Evolutionary conservation across 2,329 filamentous ascomycete species (phyloP).

Genomic region (Alternaria sp.): DNA sequence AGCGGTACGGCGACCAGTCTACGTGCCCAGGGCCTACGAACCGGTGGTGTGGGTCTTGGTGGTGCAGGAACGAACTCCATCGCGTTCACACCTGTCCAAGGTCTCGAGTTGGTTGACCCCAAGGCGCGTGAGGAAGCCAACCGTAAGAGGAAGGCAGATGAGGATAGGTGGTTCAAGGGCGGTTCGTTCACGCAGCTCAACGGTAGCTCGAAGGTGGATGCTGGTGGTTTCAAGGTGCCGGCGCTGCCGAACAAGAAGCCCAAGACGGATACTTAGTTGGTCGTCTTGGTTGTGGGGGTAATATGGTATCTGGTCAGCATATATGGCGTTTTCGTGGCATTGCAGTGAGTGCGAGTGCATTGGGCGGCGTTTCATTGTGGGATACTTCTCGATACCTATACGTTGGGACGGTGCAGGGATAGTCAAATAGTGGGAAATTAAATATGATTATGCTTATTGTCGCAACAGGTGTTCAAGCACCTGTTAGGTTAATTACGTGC

Average conservation of each 20-base stretch:
- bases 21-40: conserved; percentile 77
- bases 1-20: conserved; percentile 71
- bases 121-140: conserved; percentile 87
- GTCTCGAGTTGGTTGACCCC: conserved; percentile 92
- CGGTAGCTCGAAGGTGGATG: conserved; percentile 54
- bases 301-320: background rate
- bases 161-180: conserved; percentile 95
- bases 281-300: background rate
- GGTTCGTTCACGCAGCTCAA: conserved; percentile 94
- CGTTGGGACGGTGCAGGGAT: background rate
- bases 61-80: conserved; percentile 79
- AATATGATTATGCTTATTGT: background rate
- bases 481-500: no score
- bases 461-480: no score
- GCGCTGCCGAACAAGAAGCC: conserved; percentile 75
- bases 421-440: background rate
- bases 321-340: background rate
- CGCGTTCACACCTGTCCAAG: conserved; percentile 93
- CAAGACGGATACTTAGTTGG: conserved; percentile 23
- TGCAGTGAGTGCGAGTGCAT: background rate
- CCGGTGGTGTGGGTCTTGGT: conserved; percentile 77
- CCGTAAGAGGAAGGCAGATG: conserved; percentile 90
- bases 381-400: background rate
- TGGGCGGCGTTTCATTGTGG: conserved; percentile 1
- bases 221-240: conserved; percentile 82